Evolutionary conservation across 345 rosid genomes (phyloP).

Genomic region (Pelargonium nanum): DNA sequence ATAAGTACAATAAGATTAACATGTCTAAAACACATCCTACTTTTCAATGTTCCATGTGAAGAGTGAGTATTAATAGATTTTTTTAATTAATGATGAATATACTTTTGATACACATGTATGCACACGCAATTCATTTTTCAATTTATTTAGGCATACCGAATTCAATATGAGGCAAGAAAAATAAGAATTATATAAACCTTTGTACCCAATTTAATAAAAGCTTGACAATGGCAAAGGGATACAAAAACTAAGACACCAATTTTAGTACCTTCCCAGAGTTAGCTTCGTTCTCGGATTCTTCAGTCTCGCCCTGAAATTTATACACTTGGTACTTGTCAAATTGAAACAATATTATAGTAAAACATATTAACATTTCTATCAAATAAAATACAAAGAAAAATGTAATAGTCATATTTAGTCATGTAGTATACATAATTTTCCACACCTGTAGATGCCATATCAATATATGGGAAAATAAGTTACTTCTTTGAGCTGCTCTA

Average conservation of each 20-base stretch:
- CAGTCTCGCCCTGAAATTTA: slow-evolving; percentile 69
- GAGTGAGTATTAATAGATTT: too few relatives aligned
- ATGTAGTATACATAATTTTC: background rate
- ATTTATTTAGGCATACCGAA: too few relatives aligned
- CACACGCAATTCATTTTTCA: too few relatives aligned
- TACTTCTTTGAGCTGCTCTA: slow-evolving; percentile 94
- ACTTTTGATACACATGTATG: too few relatives aligned
- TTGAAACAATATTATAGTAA: background rate
- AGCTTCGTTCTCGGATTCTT: slow-evolving; percentile 63
- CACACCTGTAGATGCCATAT: slow-evolving; percentile 96
- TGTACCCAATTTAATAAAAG: too few relatives aligned
- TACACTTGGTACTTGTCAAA: slow-evolving; percentile 10
- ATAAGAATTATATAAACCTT: too few relatives aligned
- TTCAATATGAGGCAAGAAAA: too few relatives aligned
- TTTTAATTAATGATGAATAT: too few relatives aligned
- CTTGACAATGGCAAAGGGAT: background rate
- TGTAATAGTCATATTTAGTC: background rate
- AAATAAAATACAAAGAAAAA: background rate
- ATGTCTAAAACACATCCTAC: too few relatives aligned
- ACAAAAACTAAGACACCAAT: background rate
- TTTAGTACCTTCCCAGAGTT: slow-evolving; percentile 46
- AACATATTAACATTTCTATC: background rate
- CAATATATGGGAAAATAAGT: slow-evolving; percentile 90
- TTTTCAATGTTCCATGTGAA: too few relatives aligned
- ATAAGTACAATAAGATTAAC: too few relatives aligned